Evolutionary conservation across 257 asterid genomes (phyloP), one percentile per base, ranked within the genome.

Genomic region (Petunia axillaris): DNA sequence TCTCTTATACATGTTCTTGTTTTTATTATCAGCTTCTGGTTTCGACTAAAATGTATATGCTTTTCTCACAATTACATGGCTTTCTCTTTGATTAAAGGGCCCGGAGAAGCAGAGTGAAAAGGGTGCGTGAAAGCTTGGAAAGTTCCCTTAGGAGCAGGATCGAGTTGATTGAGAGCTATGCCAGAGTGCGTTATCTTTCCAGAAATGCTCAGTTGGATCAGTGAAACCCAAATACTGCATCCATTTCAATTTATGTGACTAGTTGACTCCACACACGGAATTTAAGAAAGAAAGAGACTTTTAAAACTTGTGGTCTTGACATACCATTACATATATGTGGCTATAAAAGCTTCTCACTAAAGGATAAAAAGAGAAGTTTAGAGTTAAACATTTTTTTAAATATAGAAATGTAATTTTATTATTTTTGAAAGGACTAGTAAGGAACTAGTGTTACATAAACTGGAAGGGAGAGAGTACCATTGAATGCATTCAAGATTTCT

Each of bases 91-190:
- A 58, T 71, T 84, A 63, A 82, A 95, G 98, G 76, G 90, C 99
- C 82, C 89, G 97, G 83, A 92, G 92, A 87, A 87, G 86, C 81
- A 92, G 91, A 88, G 88, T 95, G 41, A 87, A 86, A 88, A 92
- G 85, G 85, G 99, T 91, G 37, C 96, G 96, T 2, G 97, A 92
- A 85, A 87, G 93, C 83, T 84, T 95, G 85, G 94, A 93, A 84
- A 84, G 57, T 85, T 93, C 98, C 77, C 92, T 95, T 81, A 78
- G 84, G 89, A 93, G 86, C 86, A 90, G 96, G 87, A 93, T 95
- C 79, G 98, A 95, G 74, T 85, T 95, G 81, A 95, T 95, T 78
- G 99, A 93, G 82, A 93, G 97, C 91, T 95, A 92, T 88, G 97
- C 99, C 70, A 92, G 97, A 86, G 98, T 95, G 85, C 5, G 97